These are phyloP conservation scores for Wickerhamomyces strasburgensis DNA, from an alignment of 805 yeast species.

Conservation along the genomic window DNA sequence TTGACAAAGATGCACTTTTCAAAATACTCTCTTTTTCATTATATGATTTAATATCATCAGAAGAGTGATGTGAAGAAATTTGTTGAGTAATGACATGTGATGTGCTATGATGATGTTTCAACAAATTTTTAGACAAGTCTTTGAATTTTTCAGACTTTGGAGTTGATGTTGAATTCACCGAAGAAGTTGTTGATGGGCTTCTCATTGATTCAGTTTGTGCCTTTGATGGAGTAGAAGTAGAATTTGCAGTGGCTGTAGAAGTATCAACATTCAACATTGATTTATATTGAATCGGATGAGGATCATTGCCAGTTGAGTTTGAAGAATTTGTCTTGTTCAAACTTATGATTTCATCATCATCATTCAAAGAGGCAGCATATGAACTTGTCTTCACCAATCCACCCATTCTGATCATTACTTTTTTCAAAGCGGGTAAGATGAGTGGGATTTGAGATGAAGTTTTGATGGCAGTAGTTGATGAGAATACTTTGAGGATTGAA, in stretches of 20 bases:
- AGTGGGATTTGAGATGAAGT: conserved; percentile 25
- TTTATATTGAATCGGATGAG: conserved; percentile 7
- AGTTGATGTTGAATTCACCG: conserved; percentile 12
- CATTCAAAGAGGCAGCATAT: conserved; percentile 12
- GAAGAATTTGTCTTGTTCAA: conserved; percentile 17
- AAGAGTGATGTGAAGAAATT: conserved; percentile 1
- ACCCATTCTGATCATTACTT: conserved; percentile 20
- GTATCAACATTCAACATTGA: conserved; percentile 5
- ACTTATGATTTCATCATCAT: conserved; percentile 16
- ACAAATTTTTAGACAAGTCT: conserved; percentile 22
- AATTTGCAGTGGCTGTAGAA: conserved; percentile 1
- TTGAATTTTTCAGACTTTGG: conserved; percentile 24
- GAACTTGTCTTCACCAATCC: conserved; percentile 17
- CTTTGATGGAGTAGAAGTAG: background rate
- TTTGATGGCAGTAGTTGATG: conserved; percentile 26
- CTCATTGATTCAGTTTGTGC: conserved; percentile 7
- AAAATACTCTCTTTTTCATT: conserved; percentile 13
- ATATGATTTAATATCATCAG: conserved; percentile 15
- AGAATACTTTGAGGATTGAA: conserved; percentile 33
- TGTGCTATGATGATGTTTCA: conserved; percentile 20
- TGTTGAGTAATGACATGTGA: conserved; percentile 10
- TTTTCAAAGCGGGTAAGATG: conserved; percentile 28
- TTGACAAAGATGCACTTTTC: conserved; percentile 15
- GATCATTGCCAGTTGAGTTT: conserved; percentile 15
- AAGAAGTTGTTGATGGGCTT: conserved; percentile 17